Conservation (phyloP, 495 filamentous ascomycete genomes). For the Podospora tetraspora region DNA sequence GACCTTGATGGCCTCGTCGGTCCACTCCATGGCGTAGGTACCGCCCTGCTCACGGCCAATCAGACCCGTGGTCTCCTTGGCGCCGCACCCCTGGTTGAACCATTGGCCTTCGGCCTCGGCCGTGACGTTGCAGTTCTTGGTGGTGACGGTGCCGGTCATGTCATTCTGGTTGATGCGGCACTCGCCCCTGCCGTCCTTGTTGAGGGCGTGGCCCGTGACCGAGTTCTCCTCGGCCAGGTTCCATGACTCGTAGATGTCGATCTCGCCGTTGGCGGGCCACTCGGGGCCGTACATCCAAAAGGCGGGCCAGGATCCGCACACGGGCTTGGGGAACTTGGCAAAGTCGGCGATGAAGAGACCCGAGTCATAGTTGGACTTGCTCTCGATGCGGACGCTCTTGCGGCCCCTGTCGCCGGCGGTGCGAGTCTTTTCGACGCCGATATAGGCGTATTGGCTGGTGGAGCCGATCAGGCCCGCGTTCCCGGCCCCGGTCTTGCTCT, state of each 20-base stretch:
- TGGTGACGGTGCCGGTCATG: constrained; percentile 45
- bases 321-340: constrained; percentile 60
- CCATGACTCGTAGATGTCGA: constrained; percentile 86
- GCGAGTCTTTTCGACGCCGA: constrained; percentile 37
- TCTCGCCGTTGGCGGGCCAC: constrained; percentile 78
- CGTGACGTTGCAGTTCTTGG: constrained; percentile 52
- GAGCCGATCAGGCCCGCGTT: constrained; percentile 47
- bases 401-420: constrained; percentile 43
- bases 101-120: constrained; percentile 9
- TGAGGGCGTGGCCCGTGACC: constrained; percentile 67
- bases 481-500: constrained; percentile 47
- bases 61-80: constrained; percentile 42
- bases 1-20: constrained; percentile 56
- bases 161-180: constrained; percentile 48
- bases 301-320: constrained; percentile 58
- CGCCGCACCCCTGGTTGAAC: constrained; percentile 30
- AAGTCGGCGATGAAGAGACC: constrained; percentile 70
- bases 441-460: constrained; percentile 41
- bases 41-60: constrained; percentile 64
- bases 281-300: constrained; percentile 67
- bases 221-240: constrained; percentile 58
- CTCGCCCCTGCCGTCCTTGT: constrained; percentile 49
- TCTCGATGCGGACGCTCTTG: constrained; percentile 62
- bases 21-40: constrained; percentile 72
- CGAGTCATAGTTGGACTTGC: constrained; percentile 57